Conservation (phyloP, 257 asterid genomes). For the Solanum commersonii region DNA sequence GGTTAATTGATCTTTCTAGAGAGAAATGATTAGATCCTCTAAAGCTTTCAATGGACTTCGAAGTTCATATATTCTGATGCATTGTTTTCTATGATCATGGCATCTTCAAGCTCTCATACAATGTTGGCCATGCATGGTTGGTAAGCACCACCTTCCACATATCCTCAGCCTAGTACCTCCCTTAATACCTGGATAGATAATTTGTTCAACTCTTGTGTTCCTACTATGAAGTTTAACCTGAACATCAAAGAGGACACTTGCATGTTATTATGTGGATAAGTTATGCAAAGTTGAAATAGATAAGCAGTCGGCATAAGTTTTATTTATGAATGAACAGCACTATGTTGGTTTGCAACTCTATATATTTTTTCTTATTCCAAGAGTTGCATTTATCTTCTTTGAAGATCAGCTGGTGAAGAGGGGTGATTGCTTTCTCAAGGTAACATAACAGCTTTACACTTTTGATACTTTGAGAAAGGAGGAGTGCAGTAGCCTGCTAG, state of each 20-base stretch:
- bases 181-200: conserved; percentile 24
- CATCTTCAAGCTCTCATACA: conserved; percentile 79
- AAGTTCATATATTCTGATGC: conserved; percentile 29
- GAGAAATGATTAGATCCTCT: conserved; percentile 67
- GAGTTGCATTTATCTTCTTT: background rate
- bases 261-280: background rate
- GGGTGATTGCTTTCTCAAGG: background rate
- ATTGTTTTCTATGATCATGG: conserved; percentile 43
- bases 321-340: background rate
- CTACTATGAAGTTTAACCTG: conserved; percentile 66
- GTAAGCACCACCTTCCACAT: conserved; percentile 43
- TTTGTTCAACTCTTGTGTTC: conserved; percentile 52
- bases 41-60: conserved; percentile 26
- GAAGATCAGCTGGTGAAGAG: background rate
- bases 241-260: background rate
- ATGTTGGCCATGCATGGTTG: conserved; percentile 71
- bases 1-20: conserved; percentile 42
- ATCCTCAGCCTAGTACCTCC: conserved; percentile 33
- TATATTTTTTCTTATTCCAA: background rate
- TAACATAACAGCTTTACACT: background rate
- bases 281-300: background rate
- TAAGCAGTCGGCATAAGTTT: background rate
- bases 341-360: background rate
- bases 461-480: background rate
- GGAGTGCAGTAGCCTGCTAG: background rate